Evolutionary conservation across 1,284 basidiomycete genomes (phyloP).

Genomic region (Uromyces viciae-fabae): DNA sequence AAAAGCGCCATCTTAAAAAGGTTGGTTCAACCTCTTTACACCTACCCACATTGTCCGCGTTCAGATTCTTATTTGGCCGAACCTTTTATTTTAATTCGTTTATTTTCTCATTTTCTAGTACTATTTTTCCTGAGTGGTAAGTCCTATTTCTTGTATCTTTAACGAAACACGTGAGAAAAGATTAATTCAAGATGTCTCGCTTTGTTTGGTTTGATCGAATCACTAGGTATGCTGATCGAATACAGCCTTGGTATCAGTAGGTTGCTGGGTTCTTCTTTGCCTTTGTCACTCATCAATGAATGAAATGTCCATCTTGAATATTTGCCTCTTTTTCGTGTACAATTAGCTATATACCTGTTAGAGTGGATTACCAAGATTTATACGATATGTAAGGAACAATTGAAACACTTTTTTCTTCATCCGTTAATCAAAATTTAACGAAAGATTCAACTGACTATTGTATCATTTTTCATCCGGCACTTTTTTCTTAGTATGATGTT

Average conservation of each 20-base stretch:
- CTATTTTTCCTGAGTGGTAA: conserved; percentile 53
- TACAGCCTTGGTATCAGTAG: conserved; percentile 53
- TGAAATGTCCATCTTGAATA: background rate
- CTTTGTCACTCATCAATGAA: background rate
- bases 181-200: background rate
- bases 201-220: background rate
- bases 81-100: background rate
- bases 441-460: conserved; percentile 50
- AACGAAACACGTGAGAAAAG: background rate
- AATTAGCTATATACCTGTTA: conserved; percentile 51
- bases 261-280: conserved; percentile 34
- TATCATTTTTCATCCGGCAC: background rate
- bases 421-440: conserved; percentile 47
- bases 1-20: conserved; percentile 49
- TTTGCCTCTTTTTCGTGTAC: background rate
- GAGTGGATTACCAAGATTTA: conserved; percentile 55
- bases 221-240: conserved; percentile 51
- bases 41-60: too few species aligned
- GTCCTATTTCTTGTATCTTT: background rate
- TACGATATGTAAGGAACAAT: conserved; percentile 50
- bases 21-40: conserved; percentile 47
- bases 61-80: background rate
- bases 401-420: background rate
- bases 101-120: conserved; percentile 50
- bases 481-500: conserved; percentile 57